phyloP scores from a whole-genome alignment of 2,329 filamentous ascomycete species.

The Pseudogymnoascus sp. region DNA sequence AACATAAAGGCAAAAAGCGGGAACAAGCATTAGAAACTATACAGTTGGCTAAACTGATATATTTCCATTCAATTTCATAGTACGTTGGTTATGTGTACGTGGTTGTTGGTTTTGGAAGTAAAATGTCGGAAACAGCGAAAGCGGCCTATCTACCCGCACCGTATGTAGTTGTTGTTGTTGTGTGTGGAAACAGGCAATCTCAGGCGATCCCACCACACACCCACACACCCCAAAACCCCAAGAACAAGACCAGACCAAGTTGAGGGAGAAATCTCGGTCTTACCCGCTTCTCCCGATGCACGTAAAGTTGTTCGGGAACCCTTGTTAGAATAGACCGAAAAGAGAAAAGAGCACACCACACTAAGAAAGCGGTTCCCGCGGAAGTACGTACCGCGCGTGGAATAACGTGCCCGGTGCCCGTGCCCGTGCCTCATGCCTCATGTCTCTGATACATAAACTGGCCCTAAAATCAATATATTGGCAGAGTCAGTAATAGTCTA shows the following conservation, averaged over 20 bases:
- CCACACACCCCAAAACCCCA: not conserved
- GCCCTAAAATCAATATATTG: not conserved
- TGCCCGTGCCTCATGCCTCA: not conserved
- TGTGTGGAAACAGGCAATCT: not conserved
- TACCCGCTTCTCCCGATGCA: not conserved
- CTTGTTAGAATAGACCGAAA: not conserved
- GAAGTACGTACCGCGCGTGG: not conserved
- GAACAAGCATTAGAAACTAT: not conserved
- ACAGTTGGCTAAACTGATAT: not conserved
- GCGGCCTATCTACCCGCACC: not conserved
- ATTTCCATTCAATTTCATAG: not conserved
- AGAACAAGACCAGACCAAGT: not conserved
- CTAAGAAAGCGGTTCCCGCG: not conserved
- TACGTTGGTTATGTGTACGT: not conserved
- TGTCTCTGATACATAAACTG: not conserved
- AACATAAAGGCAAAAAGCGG: not conserved
- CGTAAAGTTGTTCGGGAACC: not conserved
- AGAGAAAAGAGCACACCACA: not conserved
- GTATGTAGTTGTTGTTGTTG: not conserved
- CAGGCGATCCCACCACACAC: not conserved
- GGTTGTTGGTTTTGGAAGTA: not conserved
- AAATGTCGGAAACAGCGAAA: not conserved
- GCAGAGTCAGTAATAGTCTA: too few relatives aligned
- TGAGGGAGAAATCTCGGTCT: not conserved
- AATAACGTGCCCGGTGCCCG: not conserved